Evolutionary conservation across 2,329 filamentous ascomycete species (phyloP), one percentile per base, ranked within the genome.

Genomic region (Parastagonospora nodorum): DNA sequence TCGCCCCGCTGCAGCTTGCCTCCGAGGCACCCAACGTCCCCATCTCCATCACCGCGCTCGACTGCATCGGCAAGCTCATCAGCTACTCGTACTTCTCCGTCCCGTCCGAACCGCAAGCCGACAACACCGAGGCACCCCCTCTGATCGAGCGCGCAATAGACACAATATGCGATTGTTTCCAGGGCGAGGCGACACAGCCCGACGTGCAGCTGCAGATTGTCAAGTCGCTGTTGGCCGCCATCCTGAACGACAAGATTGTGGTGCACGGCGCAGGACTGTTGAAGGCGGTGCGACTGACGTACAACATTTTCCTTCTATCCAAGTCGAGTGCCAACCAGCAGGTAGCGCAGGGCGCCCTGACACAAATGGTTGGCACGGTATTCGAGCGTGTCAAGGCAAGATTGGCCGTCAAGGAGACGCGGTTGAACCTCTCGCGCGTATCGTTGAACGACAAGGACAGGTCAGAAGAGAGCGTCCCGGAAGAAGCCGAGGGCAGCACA

Each of bases 161-260:
- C 76, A 96, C 94, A 31, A 99, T 99, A 80, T 99, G 94, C 80
- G 93, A 97, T 71, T 99, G 94, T 74, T 99, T 99, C 72, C 92
- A 97, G 71, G 93, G 94, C 69, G 94, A 99, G 77, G 90, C 90
- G 1, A 99, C 95, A 0, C 87, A 91, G 3, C 84, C 88, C 45
- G 93, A 97, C 73, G 88, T 97, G 41, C 94, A 99, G 75, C 84
- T 97, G 64, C 94, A 99, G 76, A 99, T 99, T 63, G 91, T 99
- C 73, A 97, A 99, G 77, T 97, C 94, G 2, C 80, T 99, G 52
- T 80, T 99, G 52, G 92, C 94, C 11, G 95, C 95, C 11, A 94
- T 99, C 11, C 80, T 99, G 58, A 97, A 97, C 71, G 94, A 99
- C 78, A 99, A 97, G 78, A 96, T 97, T 59, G 92, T 99, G 37